Base-by-base conservation (phyloP, 208 protist genomes). In the Leishmania guyanensis region DNA sequence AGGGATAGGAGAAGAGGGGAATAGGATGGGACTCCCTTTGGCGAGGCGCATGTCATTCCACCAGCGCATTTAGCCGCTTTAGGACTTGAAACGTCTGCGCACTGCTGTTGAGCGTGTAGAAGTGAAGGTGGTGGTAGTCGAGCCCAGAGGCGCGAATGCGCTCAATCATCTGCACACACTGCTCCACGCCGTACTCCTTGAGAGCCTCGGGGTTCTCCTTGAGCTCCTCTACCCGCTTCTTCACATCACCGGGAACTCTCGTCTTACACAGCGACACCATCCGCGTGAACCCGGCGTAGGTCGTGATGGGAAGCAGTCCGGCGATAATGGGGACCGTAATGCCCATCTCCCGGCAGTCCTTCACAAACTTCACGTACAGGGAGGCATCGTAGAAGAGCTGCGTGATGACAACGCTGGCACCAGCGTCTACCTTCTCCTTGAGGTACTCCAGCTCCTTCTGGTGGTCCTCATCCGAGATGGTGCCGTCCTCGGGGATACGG, bases 341-440 rank as follows among this genome's bases (percentile, higher is more conserved):
- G 76, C 97, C 97, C 29, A 92, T 78, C 6, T 88, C 88, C 20
- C 95, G 89, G 80, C 97, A 99, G 29, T 94, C 79, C 36, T 89
- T 84, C 17, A 97, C 91, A 81, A 98, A 99, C 20, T 93, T 80
- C 50, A 98, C 87, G 85, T 99, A 99, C 22, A 96, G 75, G 68
- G 93, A 73, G 12, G 91, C 85, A 75, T 99, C 98, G 85, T 99
- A 99, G 81, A 99, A 99, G 17, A 99, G 87, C 90, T 99, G 98
- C 10, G 98, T 99, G 80, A 99, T 96, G 88, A 99, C 96, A 60
- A 98, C 68, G 80, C 98, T 94, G 20, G 98, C 98, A 10, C 99
- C 98, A 9, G 98, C 98, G 78, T 99, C 98, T 43, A 99, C 95
- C 86, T 99, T 99, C 33, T 90, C 89, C 84, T 99, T 99, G 16